These are phyloP conservation scores for Xylaria hypoxylon DNA, from an alignment of 2,329 filamentous ascomycete genomes.

Conservation along the genomic window DNA sequence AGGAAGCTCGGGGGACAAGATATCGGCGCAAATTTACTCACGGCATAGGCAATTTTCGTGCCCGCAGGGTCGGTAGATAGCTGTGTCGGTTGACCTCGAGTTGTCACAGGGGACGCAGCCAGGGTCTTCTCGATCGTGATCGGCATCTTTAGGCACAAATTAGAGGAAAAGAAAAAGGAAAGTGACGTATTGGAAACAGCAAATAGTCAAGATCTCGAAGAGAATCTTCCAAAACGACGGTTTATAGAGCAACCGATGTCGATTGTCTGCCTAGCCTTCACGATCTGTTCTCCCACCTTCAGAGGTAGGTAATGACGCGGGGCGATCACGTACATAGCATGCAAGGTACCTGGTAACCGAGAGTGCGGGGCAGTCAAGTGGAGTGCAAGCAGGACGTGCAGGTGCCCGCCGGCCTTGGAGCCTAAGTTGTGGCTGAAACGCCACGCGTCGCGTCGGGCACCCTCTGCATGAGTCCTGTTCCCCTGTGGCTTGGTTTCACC, in stretches of 20 bases:
- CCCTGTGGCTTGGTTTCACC: not conserved
- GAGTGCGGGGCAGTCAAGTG: constrained; percentile 22
- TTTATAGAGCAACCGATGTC: constrained; percentile 3
- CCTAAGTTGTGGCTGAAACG: constrained; percentile 43
- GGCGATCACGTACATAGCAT: constrained; percentile 17
- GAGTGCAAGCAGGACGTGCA: not conserved
- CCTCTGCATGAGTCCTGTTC: too few species aligned
- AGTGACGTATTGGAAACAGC: not conserved
- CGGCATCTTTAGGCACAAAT: constrained; percentile 55
- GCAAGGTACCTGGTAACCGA: not conserved
- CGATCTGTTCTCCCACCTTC: constrained; percentile 10
- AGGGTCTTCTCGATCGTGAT: constrained; percentile 76
- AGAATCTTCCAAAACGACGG: not conserved
- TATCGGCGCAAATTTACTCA: constrained; percentile 58
- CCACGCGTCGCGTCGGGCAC: constrained; percentile 34
- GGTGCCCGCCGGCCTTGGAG: constrained; percentile 14
- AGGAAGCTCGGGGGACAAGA: constrained; percentile 11
- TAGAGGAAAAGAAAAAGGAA: not conserved
- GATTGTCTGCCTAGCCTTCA: constrained; percentile 24
- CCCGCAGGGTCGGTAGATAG: constrained; percentile 90
- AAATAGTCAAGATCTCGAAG: constrained; percentile 15
- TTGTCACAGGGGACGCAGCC: constrained; percentile 85
- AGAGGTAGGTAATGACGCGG: constrained; percentile 27
- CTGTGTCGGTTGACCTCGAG: constrained; percentile 87
- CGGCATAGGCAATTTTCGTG: constrained; percentile 91